Conservation (phyloP, 805 yeast species). For the Gaillardinia entomophila region DNA sequence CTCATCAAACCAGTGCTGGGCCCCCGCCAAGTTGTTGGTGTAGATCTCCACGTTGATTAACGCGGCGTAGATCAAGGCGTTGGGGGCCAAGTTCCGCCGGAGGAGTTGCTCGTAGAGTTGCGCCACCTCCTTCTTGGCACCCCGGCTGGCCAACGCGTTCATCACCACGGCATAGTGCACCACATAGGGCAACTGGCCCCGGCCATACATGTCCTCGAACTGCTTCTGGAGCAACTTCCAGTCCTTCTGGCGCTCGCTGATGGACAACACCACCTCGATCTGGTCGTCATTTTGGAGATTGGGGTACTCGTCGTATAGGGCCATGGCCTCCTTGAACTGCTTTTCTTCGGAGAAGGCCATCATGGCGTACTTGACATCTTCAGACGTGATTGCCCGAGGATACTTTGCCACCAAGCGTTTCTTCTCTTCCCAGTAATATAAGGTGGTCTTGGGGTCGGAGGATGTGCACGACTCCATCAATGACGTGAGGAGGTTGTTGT, state of each 20-base stretch:
- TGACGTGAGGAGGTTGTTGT: neutral
- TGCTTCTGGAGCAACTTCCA: slow-evolving; percentile 53
- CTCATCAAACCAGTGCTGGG: slow-evolving; percentile 21
- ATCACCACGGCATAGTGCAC: slow-evolving; percentile 58
- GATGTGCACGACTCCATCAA: neutral
- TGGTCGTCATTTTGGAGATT: slow-evolving; percentile 42
- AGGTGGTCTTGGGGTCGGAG: slow-evolving; percentile 3
- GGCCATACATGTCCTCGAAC: slow-evolving; percentile 51
- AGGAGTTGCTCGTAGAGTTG: slow-evolving; percentile 43
- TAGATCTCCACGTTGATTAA: slow-evolving; percentile 38
- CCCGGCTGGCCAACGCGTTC: slow-evolving; percentile 48
- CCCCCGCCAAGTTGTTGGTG: slow-evolving; percentile 29
- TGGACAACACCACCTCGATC: slow-evolving; percentile 41
- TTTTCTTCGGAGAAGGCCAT: slow-evolving; percentile 5
- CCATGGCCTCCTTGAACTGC: slow-evolving; percentile 5
- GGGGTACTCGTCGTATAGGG: slow-evolving; percentile 29
- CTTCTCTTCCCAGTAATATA: slow-evolving; percentile 5
- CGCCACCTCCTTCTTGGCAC: slow-evolving; percentile 44
- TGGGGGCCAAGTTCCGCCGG: slow-evolving; percentile 44
- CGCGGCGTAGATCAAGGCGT: slow-evolving; percentile 36
- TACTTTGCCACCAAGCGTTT: neutral
- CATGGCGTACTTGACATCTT: slow-evolving; percentile 8
- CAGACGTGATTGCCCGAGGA: neutral
- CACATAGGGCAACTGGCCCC: slow-evolving; percentile 47
- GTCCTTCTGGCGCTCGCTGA: slow-evolving; percentile 39